phyloP scores from a whole-genome alignment of 1,284 basidiomycete species.

The Ganoderma lingzhi region DNA sequence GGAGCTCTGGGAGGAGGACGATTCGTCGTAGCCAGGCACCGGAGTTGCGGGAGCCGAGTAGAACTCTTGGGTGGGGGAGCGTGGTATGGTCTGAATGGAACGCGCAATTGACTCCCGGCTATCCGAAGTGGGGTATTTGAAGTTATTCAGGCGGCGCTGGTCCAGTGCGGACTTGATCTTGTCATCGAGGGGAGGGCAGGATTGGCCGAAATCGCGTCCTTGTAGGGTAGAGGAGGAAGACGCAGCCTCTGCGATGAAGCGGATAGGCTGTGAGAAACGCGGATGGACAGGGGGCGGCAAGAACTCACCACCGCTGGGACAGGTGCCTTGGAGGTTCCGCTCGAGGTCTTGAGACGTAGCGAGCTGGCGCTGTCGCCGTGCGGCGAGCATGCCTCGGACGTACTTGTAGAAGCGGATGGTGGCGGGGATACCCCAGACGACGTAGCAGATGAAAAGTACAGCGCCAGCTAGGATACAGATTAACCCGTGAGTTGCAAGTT shows the following conservation, averaged over 20 bases:
- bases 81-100: not conserved
- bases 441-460: constrained; percentile 23
- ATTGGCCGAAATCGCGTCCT: not conserved
- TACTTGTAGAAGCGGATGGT: constrained; percentile 18
- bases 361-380: constrained; percentile 5
- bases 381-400: constrained; percentile 8
- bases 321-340: not conserved
- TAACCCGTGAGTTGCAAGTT: not conserved
- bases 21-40: not conserved
- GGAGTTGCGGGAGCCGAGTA: not conserved
- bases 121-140: not conserved
- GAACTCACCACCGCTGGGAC: not conserved
- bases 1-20: not conserved
- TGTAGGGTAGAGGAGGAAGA: constrained; percentile 4
- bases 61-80: not conserved
- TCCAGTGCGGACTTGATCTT: not conserved
- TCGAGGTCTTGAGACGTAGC: constrained; percentile 18
- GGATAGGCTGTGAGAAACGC: not conserved
- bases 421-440: constrained; percentile 27
- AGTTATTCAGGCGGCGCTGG: not conserved
- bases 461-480: constrained; percentile 14
- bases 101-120: not conserved
- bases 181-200: not conserved
- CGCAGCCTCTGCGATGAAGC: not conserved
- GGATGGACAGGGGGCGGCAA: too few relatives aligned